Base-by-base conservation (phyloP, 495 filamentous ascomycete species). In the Lasiosphaeria hispida region DNA sequence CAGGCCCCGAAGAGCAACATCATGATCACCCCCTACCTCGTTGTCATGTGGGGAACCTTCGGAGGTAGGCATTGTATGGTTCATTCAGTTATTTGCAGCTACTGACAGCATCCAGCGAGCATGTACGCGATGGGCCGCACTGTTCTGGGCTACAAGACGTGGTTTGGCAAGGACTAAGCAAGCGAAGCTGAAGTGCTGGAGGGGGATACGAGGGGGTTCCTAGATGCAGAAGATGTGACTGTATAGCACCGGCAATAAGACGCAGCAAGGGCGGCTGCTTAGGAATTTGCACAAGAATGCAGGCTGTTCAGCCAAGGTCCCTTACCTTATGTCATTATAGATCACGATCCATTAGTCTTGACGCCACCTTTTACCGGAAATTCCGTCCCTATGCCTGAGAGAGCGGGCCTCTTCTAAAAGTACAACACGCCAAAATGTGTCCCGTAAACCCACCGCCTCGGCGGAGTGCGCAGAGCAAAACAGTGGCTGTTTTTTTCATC, bases 111-210 rank as follows among this genome's bases (percentile, higher is more conserved):
- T 66, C 73, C 80, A 80, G 80, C 77, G 70, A 78, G 68, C 75
- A 71, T 84, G 71, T 86, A 83, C 68, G 79, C 75, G 74, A 79
- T 81, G 75, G 67, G 75, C 53, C 80, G 83, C 53, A 72, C 78
- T 71, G 66, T 82, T 43, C 43, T 77, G 75, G 91, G 92, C 69
- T 84, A 96, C 78, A 96, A 92, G 86, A 94, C 89, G 52, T 94
- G 87, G 84, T 92, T 88, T 71, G 78, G 81, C 68, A 84, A 87
- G 76, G 75, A 80, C 57, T 90, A 85, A 72, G 39, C 10, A 53
- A 19, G 4, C 10, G 51, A 18, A 37, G 17, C 47, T 33, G 1
- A 30, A 30, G 23, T 2, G 23, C 23, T 30, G 5, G n/a, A 44
- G 39, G 51, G 41, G 36, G 18, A 15, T 33, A 17, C 51, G 45